Percentiles rank a stretch among this genome's conserved stretches.
Evolutionary conservation across 331 rosid species (phyloP).

Genomic region (Malus hybrid): DNA sequence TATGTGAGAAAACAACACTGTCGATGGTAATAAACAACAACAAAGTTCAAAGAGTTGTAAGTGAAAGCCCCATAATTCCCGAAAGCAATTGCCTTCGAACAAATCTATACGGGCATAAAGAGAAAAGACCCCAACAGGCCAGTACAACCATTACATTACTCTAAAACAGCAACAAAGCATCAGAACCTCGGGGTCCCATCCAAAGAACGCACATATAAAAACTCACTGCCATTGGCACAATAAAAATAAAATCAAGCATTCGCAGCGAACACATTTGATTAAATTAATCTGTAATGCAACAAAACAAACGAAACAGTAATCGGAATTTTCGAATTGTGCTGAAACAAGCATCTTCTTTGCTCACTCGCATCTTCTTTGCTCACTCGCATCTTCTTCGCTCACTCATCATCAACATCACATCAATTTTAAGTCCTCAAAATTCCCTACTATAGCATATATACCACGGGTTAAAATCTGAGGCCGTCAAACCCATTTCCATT

Average conservation of each 20-base stretch:
- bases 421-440: slow-evolving; percentile 10
- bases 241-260: slow-evolving; percentile 17
- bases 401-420: slow-evolving; percentile 25
- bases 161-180: slow-evolving; percentile 45
- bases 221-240: not conserved
- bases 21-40: slow-evolving; percentile 15
- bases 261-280: slow-evolving; percentile 8
- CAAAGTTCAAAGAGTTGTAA: slow-evolving; percentile 29
- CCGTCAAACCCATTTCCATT: slow-evolving; percentile 13
- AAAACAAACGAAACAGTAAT: slow-evolving; percentile 30
- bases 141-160: slow-evolving; percentile 35
- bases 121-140: slow-evolving; percentile 37
- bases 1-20: slow-evolving; percentile 74
- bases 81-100: slow-evolving; percentile 26
- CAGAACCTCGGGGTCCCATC: slow-evolving; percentile 71
- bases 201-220: slow-evolving; percentile 34
- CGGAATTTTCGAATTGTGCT: slow-evolving; percentile 26
- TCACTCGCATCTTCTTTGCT: slow-evolving; percentile 40
- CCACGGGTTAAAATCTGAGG: slow-evolving; percentile 13
- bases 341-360: slow-evolving; percentile 31
- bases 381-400: slow-evolving; percentile 41
- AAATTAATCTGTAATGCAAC: slow-evolving; percentile 13
- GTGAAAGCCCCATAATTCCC: slow-evolving; percentile 43
- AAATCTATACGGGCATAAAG: slow-evolving; percentile 46
- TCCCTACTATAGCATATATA: slow-evolving; percentile 23